phyloP scores from a whole-genome alignment of 495 filamentous ascomycete species.

The Neohortaea acidophila region DNA sequence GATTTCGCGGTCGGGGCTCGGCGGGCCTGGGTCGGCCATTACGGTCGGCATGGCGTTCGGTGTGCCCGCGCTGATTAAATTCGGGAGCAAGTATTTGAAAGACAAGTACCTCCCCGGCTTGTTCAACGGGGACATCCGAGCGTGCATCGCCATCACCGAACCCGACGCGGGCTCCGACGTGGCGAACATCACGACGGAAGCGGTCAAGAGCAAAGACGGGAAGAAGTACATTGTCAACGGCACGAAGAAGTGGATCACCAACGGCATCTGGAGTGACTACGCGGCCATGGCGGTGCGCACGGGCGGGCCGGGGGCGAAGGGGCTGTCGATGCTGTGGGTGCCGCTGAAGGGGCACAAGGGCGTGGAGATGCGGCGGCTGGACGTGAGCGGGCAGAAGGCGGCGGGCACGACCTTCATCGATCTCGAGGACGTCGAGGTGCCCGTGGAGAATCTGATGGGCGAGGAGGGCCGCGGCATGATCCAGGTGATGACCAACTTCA shows the following conservation, averaged over 20 bases:
- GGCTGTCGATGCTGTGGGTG: slow-evolving; percentile 51
- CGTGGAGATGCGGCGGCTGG: slow-evolving; percentile 50
- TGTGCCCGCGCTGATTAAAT: slow-evolving; percentile 54
- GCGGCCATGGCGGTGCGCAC: slow-evolving; percentile 64
- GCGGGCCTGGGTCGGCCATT: slow-evolving; percentile 44
- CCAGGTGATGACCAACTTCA: slow-evolving; percentile 74
- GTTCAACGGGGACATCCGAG: slow-evolving; percentile 47
- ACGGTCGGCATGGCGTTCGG: slow-evolving; percentile 59
- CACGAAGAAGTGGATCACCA: slow-evolving; percentile 65
- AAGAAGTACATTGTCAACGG: slow-evolving; percentile 59
- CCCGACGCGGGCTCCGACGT: slow-evolving; percentile 59
- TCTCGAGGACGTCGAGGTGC: slow-evolving; percentile 57
- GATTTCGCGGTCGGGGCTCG: slow-evolving; percentile 48
- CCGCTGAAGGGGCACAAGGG: slow-evolving; percentile 45
- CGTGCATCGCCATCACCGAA: slow-evolving; percentile 68
- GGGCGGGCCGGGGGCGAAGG: slow-evolving; percentile 44
- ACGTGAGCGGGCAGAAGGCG: slow-evolving; percentile 42
- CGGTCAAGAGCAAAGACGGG: slow-evolving; percentile 45
- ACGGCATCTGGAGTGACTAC: slow-evolving; percentile 62
- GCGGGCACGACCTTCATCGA: slow-evolving; percentile 64
- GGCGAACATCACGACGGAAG: slow-evolving; percentile 52
- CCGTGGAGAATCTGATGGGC: slow-evolving; percentile 54
- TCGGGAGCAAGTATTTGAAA: slow-evolving; percentile 42
- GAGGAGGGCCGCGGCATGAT: slow-evolving; percentile 55
- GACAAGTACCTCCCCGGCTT: slow-evolving; percentile 50